A percentile compares a stretch with the other conserved stretches of the same genome.
phyloP scores from a whole-genome alignment of 1,284 basidiomycete genomes.

The Pseudozyma flocculosa region DNA sequence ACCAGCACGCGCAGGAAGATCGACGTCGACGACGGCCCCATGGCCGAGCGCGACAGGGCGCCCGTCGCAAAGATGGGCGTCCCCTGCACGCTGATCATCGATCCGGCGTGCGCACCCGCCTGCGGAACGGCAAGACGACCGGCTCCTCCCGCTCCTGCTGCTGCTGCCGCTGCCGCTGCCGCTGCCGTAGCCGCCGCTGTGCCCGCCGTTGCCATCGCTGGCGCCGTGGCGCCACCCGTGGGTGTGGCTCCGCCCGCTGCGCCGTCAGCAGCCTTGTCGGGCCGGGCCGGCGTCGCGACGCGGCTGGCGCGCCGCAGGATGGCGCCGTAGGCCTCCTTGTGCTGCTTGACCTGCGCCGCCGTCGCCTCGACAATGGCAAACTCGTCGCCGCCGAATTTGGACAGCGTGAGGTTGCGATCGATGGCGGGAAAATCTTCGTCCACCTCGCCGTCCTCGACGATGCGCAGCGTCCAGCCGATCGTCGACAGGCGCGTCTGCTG shows the following conservation, averaged over 20 bases:
- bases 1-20: slow-evolving; percentile 50
- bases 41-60: slow-evolving; percentile 28
- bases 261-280: no score
- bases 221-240: no score
- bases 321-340: slow-evolving; percentile 62
- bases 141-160: no score
- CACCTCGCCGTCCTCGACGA: slow-evolving; percentile 95
- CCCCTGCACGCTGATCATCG: slow-evolving; percentile 37
- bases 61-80: slow-evolving; percentile 48
- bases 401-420: slow-evolving; percentile 79
- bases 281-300: no score
- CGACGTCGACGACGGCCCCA: slow-evolving; percentile 28
- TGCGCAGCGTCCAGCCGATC: slow-evolving; percentile 88
- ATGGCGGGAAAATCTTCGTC: slow-evolving; percentile 98
- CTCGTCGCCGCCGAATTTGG: slow-evolving; percentile 85
- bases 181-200: no score
- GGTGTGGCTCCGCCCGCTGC: no score
- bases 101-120: slow-evolving; percentile 11
- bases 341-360: slow-evolving; percentile 76
- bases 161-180: no score
- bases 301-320: slow-evolving; percentile 26
- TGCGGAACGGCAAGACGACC: no score
- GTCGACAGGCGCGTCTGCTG: slow-evolving; percentile 69
- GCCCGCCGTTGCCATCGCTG: no score
- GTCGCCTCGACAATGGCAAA: slow-evolving; percentile 79